Evolutionary conservation across 2,329 filamentous ascomycete genomes (phyloP).

Genomic region (Penicillium sp.): DNA sequence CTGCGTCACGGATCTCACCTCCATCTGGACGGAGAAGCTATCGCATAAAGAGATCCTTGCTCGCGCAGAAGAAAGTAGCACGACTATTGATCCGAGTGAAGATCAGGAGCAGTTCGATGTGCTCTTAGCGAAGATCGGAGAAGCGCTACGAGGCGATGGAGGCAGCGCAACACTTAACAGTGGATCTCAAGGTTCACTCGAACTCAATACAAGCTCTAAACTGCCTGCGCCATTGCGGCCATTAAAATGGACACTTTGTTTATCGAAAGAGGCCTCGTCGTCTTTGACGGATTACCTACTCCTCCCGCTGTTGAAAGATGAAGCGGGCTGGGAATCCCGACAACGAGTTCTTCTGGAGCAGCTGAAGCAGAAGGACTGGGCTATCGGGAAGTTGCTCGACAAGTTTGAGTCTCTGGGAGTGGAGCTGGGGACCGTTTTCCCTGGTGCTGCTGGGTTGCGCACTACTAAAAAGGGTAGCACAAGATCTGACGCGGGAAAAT

Average conservation of each 20-base stretch:
- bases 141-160: slow-evolving; percentile 44
- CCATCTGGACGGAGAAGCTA: slow-evolving; percentile 58
- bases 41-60: slow-evolving; percentile 47
- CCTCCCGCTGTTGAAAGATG: slow-evolving; percentile 53
- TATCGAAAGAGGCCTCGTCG: slow-evolving; percentile 43
- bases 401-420: slow-evolving; percentile 57
- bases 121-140: slow-evolving; percentile 56
- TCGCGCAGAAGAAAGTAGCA: slow-evolving; percentile 50
- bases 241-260: slow-evolving; percentile 54
- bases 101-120: slow-evolving; percentile 56
- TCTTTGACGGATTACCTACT: slow-evolving; percentile 53
- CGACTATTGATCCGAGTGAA: slow-evolving; percentile 62
- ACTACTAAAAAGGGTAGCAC: slow-evolving; percentile 45
- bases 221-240: slow-evolving; percentile 56
- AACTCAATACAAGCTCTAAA: slow-evolving; percentile 48
- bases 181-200: slow-evolving; percentile 35
- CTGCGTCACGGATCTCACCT: slow-evolving; percentile 58
- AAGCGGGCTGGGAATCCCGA: slow-evolving; percentile 49
- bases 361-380: slow-evolving; percentile 59
- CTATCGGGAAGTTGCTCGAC: slow-evolving; percentile 59
- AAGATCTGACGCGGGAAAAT: slow-evolving; percentile 53
- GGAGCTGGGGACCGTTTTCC: slow-evolving; percentile 59
- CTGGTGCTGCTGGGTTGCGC: slow-evolving; percentile 51
- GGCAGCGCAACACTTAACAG: slow-evolving; percentile 33
- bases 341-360: slow-evolving; percentile 51